These are phyloP conservation scores for Herpotrichia juniperi DNA, from an alignment of 2,329 filamentous ascomycete genomes.

Conservation along the genomic window DNA sequence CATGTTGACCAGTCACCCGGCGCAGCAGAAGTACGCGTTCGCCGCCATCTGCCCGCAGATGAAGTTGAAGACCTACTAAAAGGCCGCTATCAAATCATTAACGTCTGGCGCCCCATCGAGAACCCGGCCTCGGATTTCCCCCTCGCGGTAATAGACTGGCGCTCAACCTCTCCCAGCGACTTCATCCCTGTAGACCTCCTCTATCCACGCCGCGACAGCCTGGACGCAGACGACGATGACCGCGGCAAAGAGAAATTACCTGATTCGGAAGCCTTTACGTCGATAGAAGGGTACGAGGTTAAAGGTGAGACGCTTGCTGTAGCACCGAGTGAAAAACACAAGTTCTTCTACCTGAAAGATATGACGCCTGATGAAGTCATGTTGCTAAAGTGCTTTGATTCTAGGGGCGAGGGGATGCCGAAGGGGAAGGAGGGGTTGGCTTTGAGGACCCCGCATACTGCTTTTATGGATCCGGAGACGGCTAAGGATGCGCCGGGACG, in stretches of 20 bases:
- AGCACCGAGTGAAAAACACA: conserved; percentile 62
- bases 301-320: conserved; percentile 69
- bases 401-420: conserved; percentile 49
- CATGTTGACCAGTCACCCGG: conserved; percentile 74
- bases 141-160: conserved; percentile 71
- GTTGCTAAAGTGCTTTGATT: conserved; percentile 59
- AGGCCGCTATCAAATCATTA: conserved; percentile 70
- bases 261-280: conserved; percentile 52
- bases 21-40: conserved; percentile 66
- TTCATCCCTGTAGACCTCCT: conserved; percentile 67
- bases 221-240: conserved; percentile 55
- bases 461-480: conserved; percentile 61
- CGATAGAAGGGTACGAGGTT: conserved; percentile 66
- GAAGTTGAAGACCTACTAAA: conserved; percentile 64
- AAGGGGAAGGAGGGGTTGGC: conserved; percentile 48
- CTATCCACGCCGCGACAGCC: conserved; percentile 59
- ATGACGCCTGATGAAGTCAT: conserved; percentile 65
- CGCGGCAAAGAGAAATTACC: conserved; percentile 64
- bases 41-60: conserved; percentile 62
- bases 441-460: conserved; percentile 69
- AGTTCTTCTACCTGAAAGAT: conserved; percentile 70
- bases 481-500: conserved; percentile 56
- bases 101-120: conserved; percentile 73
- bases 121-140: conserved; percentile 70
- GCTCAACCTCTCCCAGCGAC: conserved; percentile 62